A percentile compares a stretch with the other conserved stretches of the same genome.
phyloP scores from a whole-genome alignment of 2,329 filamentous ascomycete genomes.

The Phyllosticta citrichinensis region DNA sequence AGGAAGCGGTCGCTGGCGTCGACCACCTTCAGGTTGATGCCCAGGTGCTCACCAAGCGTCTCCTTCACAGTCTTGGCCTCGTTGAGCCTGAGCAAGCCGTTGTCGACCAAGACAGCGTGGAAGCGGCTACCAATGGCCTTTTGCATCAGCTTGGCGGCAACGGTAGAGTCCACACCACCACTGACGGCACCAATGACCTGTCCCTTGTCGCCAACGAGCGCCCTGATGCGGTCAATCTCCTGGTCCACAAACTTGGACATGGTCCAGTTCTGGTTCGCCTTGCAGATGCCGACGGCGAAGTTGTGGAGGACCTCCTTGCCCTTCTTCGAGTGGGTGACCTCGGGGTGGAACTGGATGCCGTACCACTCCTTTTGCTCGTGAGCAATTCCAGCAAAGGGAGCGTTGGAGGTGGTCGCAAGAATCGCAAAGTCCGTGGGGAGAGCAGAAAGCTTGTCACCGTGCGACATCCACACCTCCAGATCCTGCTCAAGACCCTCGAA shows the following conservation, averaged over 20 bases:
- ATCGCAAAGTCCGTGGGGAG: slow-evolving; percentile 64
- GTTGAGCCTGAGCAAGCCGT: slow-evolving; percentile 74
- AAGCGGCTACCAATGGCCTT: slow-evolving; percentile 80
- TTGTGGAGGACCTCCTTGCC: slow-evolving; percentile 67
- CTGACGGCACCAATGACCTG: slow-evolving; percentile 75
- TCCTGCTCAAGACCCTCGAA: slow-evolving; percentile 66
- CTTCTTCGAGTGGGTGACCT: slow-evolving; percentile 62
- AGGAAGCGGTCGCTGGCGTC: slow-evolving; percentile 73
- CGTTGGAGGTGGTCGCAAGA: slow-evolving; percentile 66
- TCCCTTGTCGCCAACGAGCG: slow-evolving; percentile 68
- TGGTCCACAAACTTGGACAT: slow-evolving; percentile 77
- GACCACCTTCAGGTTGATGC: slow-evolving; percentile 83
- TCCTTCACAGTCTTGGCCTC: slow-evolving; percentile 76
- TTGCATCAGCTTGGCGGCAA: slow-evolving; percentile 76
- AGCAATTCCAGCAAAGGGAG: slow-evolving; percentile 70
- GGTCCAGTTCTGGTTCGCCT: slow-evolving; percentile 65
- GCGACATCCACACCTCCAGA: slow-evolving; percentile 74
- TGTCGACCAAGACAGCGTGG: slow-evolving; percentile 77
- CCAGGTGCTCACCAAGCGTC: slow-evolving; percentile 66
- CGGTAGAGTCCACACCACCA: slow-evolving; percentile 83
- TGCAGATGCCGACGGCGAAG: slow-evolving; percentile 76
- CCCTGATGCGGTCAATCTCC: slow-evolving; percentile 70
- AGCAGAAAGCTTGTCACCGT: slow-evolving; percentile 72
- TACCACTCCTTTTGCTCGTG: slow-evolving; percentile 62
- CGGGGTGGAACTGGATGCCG: slow-evolving; percentile 84